phyloP scores from a whole-genome alignment of 73 alveolate genomes.

The Blepharisma stoltei region DNA sequence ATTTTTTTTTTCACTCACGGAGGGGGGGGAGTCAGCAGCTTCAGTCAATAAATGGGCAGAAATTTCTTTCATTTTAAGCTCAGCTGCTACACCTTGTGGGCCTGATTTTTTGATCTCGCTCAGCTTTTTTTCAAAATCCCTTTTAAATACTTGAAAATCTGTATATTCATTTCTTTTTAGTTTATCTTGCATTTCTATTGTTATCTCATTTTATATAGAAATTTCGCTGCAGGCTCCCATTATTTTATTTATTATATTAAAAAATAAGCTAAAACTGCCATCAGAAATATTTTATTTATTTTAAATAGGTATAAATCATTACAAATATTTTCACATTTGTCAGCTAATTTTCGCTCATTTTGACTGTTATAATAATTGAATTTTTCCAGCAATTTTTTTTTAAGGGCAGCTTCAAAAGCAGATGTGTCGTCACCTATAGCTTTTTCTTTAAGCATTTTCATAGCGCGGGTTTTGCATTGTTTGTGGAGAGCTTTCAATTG shows the following conservation, averaged over 20 bases:
- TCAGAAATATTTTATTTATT: no score
- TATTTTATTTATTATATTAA: no score
- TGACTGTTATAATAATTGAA: background rate
- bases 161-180: conserved; percentile 23
- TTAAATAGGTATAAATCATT: no score
- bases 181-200: conserved; percentile 24
- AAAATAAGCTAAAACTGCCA: no score
- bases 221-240: no score
- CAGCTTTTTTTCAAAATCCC: conserved; percentile 22
- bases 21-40: no score
- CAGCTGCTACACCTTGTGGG: conserved; percentile 17
- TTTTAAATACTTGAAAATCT: conserved; percentile 17
- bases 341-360: conserved; percentile 12
- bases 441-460: conserved; percentile 25
- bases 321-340: conserved; percentile 16
- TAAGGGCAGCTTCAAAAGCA: background rate
- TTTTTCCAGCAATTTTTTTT: background rate
- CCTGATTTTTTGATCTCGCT: background rate
- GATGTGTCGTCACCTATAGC: conserved; percentile 22
- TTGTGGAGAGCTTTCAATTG: conserved; percentile 1
- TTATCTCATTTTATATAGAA: background rate
- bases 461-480: conserved; percentile 17
- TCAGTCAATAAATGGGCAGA: background rate
- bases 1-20: no score
- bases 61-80: conserved; percentile 17